Conservation (phyloP, 2,329 filamentous ascomycete genomes). For the Thelonectria blattea region DNA sequence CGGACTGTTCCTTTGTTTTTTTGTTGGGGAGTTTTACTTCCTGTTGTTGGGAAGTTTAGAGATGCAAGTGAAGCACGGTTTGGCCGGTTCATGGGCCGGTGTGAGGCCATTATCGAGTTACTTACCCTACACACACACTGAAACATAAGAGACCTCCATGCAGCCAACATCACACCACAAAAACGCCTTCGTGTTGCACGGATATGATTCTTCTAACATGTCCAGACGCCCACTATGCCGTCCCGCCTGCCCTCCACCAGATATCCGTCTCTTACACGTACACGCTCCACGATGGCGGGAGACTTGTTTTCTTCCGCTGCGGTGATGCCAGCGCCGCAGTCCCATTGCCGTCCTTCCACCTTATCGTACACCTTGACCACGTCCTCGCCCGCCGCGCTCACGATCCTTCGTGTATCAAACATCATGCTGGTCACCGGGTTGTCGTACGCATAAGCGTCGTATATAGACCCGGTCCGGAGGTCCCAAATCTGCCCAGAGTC, state of each 20-base stretch:
- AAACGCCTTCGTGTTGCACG: conserved; percentile 31
- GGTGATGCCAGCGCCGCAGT: conserved; percentile 83
- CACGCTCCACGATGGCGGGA: conserved; percentile 77
- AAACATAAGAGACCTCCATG: too few relatives aligned
- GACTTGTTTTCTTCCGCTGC: conserved; percentile 70
- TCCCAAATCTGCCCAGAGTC: conserved; percentile 85
- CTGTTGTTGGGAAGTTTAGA: neutral
- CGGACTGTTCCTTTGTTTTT: neutral
- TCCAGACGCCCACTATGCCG: conserved; percentile 91
- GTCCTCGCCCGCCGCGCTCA: conserved; percentile 86
- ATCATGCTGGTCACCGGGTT: conserved; percentile 93
- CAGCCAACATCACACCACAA: too few relatives aligned
- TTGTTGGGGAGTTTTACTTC: neutral
- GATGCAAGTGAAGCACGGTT: neutral
- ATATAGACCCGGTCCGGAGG: conserved; percentile 91
- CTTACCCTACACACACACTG: too few relatives aligned
- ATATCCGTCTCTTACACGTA: conserved; percentile 93
- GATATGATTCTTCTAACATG: conserved; percentile 57
- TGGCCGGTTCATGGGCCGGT: neutral
- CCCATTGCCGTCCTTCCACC: conserved; percentile 93
- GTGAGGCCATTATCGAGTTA: conserved; percentile 3
- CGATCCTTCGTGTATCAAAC: conserved; percentile 91
- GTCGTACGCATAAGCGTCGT: conserved; percentile 96
- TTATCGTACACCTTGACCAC: conserved; percentile 99
- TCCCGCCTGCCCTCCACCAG: conserved; percentile 88